phyloP scores from a whole-genome alignment of 192 early-diverging fungal genomes.

The Rhizoclosmatium sp. region DNA sequence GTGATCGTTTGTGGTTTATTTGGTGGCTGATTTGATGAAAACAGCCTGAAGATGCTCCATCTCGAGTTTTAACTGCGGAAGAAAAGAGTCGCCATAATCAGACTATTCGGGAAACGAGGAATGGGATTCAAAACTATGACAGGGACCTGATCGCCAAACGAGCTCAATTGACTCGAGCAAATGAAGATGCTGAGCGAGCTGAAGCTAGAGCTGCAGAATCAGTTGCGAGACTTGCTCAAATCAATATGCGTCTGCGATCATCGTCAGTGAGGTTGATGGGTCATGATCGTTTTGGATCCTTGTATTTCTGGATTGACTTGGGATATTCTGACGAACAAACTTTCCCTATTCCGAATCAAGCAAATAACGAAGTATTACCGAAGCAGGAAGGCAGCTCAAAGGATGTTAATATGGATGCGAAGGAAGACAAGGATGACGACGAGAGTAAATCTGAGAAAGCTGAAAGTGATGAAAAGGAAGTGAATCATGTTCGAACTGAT shows the following conservation, averaged over 20 bases:
- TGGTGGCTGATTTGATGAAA: background rate
- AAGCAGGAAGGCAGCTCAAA: too few species aligned
- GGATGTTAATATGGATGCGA: too few species aligned
- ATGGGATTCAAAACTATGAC: background rate
- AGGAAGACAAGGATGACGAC: background rate
- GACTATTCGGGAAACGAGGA: background rate
- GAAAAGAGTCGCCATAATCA: background rate
- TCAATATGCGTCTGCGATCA: too few species aligned
- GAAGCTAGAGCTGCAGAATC: background rate
- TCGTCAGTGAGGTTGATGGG: background rate
- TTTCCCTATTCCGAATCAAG: background rate
- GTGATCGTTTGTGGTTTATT: background rate
- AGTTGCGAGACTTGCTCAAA: too few species aligned
- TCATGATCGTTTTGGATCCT: conserved; percentile 8
- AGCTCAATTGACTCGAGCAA: background rate
- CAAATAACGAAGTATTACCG: too few species aligned
- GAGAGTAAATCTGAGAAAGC: background rate
- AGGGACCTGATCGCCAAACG: background rate
- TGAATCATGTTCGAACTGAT: background rate
- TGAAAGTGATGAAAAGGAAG: background rate
- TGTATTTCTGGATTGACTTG: conserved; percentile 30
- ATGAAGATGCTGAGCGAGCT: background rate
- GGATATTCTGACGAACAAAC: conserved; percentile 15
- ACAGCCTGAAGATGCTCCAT: background rate
- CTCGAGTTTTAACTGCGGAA: background rate